Conservation (phyloP, 306 rosid genomes). For the Sophora flavescens region DNA sequence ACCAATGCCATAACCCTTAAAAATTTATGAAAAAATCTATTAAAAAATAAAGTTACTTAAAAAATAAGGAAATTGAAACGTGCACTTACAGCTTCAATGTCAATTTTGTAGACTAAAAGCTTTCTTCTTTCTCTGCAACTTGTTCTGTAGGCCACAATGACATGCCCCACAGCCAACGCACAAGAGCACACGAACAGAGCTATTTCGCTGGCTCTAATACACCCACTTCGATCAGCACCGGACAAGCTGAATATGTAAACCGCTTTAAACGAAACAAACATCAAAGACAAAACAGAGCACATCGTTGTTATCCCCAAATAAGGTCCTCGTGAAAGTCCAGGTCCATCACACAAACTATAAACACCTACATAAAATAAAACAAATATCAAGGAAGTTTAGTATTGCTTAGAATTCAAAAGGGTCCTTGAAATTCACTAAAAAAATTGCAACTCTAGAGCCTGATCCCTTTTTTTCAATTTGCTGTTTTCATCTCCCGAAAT, state of each 20-base stretch:
- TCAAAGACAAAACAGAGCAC: slow-evolving; percentile 72
- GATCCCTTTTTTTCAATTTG: too few relatives aligned
- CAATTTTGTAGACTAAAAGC: slow-evolving; percentile 94
- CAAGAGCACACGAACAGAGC: slow-evolving; percentile 78
- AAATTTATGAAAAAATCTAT: too few relatives aligned
- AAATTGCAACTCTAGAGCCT: neutral
- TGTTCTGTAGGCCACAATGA: slow-evolving; percentile 87
- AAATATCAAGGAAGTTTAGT: neutral
- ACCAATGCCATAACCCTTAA: too few relatives aligned
- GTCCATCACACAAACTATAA: slow-evolving; percentile 90
- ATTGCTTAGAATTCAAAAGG: slow-evolving; percentile 38
- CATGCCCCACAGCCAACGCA: slow-evolving; percentile 83
- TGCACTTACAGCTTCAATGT: slow-evolving; percentile 90
- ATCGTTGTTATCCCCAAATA: slow-evolving; percentile 85
- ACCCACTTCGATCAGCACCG: slow-evolving; percentile 45
- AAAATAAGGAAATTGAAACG: neutral
- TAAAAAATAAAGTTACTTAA: too few relatives aligned
- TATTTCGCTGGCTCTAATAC: slow-evolving; percentile 60
- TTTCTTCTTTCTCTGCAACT: slow-evolving; percentile 97
- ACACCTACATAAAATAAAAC: slow-evolving; percentile 61
- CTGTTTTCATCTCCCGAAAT: too few relatives aligned
- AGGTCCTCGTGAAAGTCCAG: slow-evolving; percentile 79
- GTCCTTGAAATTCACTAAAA: slow-evolving; percentile 21
- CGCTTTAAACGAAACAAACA: slow-evolving; percentile 87
- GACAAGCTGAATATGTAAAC: slow-evolving; percentile 61